A percentile compares a stretch with the other conserved stretches of the same genome.
Evolutionary conservation across 257 asterid genomes (phyloP).

Genomic region (Verbena officinalis): DNA sequence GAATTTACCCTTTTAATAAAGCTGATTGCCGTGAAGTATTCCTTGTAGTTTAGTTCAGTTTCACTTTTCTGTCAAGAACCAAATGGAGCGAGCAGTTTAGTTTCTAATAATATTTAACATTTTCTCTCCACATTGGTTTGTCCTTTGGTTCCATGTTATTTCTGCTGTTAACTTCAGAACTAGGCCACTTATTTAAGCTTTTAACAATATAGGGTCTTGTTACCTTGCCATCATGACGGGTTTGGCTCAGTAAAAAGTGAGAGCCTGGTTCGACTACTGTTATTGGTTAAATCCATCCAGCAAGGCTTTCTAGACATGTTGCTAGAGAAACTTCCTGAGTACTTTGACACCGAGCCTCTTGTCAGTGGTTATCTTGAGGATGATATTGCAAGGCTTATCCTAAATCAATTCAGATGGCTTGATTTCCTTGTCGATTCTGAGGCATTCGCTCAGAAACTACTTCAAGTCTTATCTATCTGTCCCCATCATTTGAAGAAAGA

Average conservation of each 20-base stretch:
- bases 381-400: conserved; percentile 72
- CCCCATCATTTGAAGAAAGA: conserved; percentile 79
- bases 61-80: not conserved
- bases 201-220: conserved; percentile 55
- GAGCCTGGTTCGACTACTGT: conserved; percentile 60
- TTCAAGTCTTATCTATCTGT: conserved; percentile 74
- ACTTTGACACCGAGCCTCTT: conserved; percentile 52
- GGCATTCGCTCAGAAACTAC: conserved; percentile 67
- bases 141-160: not conserved
- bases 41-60: conserved; percentile 10
- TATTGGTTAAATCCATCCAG: conserved; percentile 71
- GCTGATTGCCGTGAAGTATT: not conserved
- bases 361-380: conserved; percentile 54
- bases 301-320: conserved; percentile 63
- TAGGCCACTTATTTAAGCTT: conserved; percentile 11
- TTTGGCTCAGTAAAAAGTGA: conserved; percentile 53
- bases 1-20: not conserved
- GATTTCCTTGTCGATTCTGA: conserved; percentile 79
- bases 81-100: too few species aligned
- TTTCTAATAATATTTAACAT: too few species aligned
- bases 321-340: conserved; percentile 90
- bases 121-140: too few species aligned
- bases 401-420: conserved; percentile 85
- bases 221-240: conserved; percentile 69
- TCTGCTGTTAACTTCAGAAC: conserved; percentile 2